A percentile compares a stretch with the other conserved stretches of the same genome.
phyloP scores from a whole-genome alignment of 2,329 filamentous ascomycete species.

The Exserohilum turcica region DNA sequence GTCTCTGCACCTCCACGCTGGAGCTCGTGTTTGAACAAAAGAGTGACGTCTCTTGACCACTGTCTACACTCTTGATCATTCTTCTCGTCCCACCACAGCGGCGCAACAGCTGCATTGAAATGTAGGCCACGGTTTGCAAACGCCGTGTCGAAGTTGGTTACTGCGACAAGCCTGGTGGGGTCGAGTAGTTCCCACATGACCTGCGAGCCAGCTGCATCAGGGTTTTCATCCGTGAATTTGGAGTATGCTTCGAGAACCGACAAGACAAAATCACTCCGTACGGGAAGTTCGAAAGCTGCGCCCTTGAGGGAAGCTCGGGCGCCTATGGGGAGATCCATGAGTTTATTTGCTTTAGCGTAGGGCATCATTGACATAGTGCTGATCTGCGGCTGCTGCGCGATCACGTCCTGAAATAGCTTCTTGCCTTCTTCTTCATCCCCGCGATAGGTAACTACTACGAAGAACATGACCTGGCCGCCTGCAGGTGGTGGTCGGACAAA shows the following conservation, averaged over 20 bases:
- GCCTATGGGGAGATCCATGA: too few relatives aligned
- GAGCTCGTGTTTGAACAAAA: conserved; percentile 7
- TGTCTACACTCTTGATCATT: conserved; percentile 10
- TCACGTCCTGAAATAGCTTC: too few relatives aligned
- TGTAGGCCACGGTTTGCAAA: too few relatives aligned
- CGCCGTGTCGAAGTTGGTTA: too few relatives aligned
- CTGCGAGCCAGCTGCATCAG: conserved; percentile 4
- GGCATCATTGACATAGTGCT: too few relatives aligned
- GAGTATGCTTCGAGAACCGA: conserved; percentile 1
- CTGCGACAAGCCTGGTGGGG: conserved; percentile 7
- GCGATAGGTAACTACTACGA: not conserved
- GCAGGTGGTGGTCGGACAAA: conserved; percentile 11
- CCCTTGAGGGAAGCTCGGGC: too few relatives aligned
- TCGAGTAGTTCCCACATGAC: conserved; percentile 14
- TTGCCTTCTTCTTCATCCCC: not conserved
- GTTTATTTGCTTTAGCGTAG: too few relatives aligned
- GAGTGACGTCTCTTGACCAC: conserved; percentile 13
- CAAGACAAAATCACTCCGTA: too few relatives aligned
- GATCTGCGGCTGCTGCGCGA: too few relatives aligned
- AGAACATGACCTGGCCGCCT: conserved; percentile 5
- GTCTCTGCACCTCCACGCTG: conserved; percentile 8
- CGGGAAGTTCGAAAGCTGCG: too few relatives aligned
- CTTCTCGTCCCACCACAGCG: conserved; percentile 6
- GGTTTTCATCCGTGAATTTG: conserved; percentile 5
- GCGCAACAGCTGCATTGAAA: not conserved